Conservation (phyloP, 805 yeast species). For the Zygosaccharomyces lentus region DNA sequence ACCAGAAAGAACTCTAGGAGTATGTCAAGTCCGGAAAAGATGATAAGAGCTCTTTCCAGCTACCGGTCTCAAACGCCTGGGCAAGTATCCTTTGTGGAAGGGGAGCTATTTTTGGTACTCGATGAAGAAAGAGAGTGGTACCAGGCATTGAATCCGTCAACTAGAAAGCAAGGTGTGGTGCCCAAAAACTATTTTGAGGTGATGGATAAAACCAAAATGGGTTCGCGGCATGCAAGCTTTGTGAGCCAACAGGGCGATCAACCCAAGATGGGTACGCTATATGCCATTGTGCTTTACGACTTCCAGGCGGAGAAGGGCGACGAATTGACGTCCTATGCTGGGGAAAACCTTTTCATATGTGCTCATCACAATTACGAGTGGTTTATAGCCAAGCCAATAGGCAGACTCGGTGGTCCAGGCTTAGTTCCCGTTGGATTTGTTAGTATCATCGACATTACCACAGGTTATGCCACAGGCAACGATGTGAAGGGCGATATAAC, state of each 20-base stretch:
- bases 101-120: constrained; percentile 84
- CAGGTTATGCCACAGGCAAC: constrained; percentile 55
- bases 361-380: constrained; percentile 97
- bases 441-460: constrained; percentile 71
- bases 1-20: constrained; percentile 17
- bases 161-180: constrained; percentile 75
- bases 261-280: constrained; percentile 45
- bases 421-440: constrained; percentile 89
- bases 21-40: constrained; percentile 56
- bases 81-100: constrained; percentile 71
- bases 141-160: constrained; percentile 83
- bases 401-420: constrained; percentile 95
- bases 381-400: constrained; percentile 96
- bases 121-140: constrained; percentile 70
- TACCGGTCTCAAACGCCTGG: constrained; percentile 77
- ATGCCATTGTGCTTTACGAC: constrained; percentile 82
- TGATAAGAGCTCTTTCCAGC: constrained; percentile 74
- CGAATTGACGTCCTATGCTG: constrained; percentile 77
- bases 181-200: constrained; percentile 82
- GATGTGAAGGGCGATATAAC: constrained; percentile 55
- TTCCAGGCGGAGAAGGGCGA: constrained; percentile 75
- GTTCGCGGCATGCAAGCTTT: constrained; percentile 15
- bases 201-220: constrained; percentile 55
- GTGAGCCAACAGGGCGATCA: constrained; percentile 15
- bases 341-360: constrained; percentile 87